Percentiles rank a stretch among this genome's conserved stretches.
These are phyloP conservation scores for Plasmodium inui DNA, from an alignment of 169 alveolate species.

Conservation along the genomic window DNA sequence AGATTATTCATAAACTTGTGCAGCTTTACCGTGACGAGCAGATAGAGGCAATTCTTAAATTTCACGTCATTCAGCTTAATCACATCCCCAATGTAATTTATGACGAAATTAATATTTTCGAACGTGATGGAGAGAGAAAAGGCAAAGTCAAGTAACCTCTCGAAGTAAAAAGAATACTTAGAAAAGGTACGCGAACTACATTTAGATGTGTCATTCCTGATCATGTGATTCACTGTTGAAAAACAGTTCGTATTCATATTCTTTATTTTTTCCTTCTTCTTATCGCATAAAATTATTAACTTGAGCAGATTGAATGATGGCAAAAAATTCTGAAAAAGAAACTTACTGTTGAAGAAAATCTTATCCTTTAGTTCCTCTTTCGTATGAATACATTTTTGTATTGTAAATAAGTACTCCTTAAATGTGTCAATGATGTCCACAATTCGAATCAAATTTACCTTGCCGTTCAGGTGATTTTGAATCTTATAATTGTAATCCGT, in stretches of 20 bases:
- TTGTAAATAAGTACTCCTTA: slow-evolving; percentile 25
- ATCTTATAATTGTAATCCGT: slow-evolving; percentile 50
- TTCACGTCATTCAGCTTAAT: slow-evolving; percentile 25
- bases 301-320: slow-evolving; percentile 58
- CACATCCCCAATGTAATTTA: slow-evolving; percentile 55
- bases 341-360: slow-evolving; percentile 32
- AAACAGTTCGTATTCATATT: slow-evolving; percentile 33
- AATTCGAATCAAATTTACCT: slow-evolving; percentile 29
- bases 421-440: slow-evolving; percentile 57
- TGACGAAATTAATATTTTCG: slow-evolving; percentile 31
- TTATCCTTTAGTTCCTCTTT: slow-evolving; percentile 38
- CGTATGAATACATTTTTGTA: slow-evolving; percentile 37
- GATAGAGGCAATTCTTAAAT: slow-evolving; percentile 41
- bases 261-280: slow-evolving; percentile 57
- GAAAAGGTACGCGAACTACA: slow-evolving; percentile 39
- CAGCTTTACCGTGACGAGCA: slow-evolving; percentile 33
- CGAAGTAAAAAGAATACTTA: slow-evolving; percentile 67
- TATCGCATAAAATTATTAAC: slow-evolving; percentile 53
- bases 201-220: not conserved
- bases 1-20: slow-evolving; percentile 63
- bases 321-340: slow-evolving; percentile 51
- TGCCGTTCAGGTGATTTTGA: not conserved
- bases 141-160: slow-evolving; percentile 47
- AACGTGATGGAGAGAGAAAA: slow-evolving; percentile 36
- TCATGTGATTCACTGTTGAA: slow-evolving; percentile 51